phyloP scores from a whole-genome alignment of 2,329 filamentous ascomycete species.

The Monosporascus cannonballus region DNA sequence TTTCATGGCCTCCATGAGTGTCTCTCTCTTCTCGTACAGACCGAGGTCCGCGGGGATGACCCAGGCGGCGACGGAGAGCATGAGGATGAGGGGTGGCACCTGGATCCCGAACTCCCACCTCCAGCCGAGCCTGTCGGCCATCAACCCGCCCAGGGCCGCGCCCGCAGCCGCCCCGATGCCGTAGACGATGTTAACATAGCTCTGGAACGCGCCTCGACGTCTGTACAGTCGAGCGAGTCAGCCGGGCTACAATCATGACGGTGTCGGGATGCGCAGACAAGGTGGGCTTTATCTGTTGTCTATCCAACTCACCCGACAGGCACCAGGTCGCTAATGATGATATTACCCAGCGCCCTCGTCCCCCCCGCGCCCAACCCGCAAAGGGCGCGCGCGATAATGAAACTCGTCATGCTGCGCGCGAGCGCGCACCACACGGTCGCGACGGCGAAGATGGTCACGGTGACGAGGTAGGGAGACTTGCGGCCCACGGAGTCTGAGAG shows the following conservation, averaged over 20 bases:
- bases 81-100: constrained; percentile 43
- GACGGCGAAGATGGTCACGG: constrained; percentile 54
- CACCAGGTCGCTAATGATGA: constrained; percentile 68
- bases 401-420: constrained; percentile 60
- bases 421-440: constrained; percentile 66
- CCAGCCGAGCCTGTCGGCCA: constrained; percentile 68
- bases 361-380: constrained; percentile 71
- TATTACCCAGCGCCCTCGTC: constrained; percentile 60
- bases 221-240: constrained; percentile 14
- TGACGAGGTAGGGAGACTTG: constrained; percentile 58
- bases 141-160: constrained; percentile 62
- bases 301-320: constrained; percentile 54
- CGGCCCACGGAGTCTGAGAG: constrained; percentile 69
- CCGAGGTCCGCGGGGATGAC: constrained; percentile 50
- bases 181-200: constrained; percentile 61
- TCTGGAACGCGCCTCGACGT: constrained; percentile 64
- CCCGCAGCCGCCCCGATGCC: constrained; percentile 54
- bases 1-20: constrained; percentile 42
- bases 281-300: too few relatives aligned
- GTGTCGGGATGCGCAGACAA: too few relatives aligned
- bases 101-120: constrained; percentile 65
- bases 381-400: constrained; percentile 64
- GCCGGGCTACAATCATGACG: background rate
- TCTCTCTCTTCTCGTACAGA: constrained; percentile 36
- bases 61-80: constrained; percentile 37